phyloP scores from a whole-genome alignment of 257 asterid species.

The Solanum appendiculatum region DNA sequence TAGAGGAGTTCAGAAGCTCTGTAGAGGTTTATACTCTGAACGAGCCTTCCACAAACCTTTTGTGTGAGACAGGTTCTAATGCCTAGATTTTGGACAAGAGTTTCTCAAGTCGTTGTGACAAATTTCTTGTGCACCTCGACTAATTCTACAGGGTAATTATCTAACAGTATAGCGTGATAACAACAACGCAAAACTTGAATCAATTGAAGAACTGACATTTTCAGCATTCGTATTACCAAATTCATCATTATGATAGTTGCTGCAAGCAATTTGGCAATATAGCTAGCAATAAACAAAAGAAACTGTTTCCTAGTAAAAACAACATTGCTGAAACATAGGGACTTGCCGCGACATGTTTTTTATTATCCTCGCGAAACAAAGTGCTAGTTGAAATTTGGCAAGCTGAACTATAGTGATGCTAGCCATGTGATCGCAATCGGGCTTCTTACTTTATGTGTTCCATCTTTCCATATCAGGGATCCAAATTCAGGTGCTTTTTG shows the following conservation, averaged over 20 bases:
- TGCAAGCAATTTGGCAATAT: not conserved
- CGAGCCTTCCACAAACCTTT: not conserved
- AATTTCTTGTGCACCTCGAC: not conserved
- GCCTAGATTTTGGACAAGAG: not conserved
- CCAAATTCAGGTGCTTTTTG: conserved; percentile 66
- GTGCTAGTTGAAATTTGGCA: not conserved
- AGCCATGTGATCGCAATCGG: conserved; percentile 77
- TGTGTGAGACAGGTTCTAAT: not conserved
- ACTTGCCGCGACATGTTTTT: not conserved
- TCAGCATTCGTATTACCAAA: not conserved
- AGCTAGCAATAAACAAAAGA: conserved; percentile 6
- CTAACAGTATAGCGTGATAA: not conserved
- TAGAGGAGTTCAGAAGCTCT: not conserved
- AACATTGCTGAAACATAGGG: not conserved
- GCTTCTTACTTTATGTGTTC: conserved; percentile 67
- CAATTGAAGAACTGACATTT: not conserved
- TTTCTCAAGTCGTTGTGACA: not conserved
- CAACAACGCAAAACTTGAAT: not conserved
- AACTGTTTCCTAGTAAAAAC: not conserved
- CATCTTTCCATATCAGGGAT: conserved; percentile 56
- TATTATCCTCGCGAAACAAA: not conserved
- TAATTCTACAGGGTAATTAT: not conserved
- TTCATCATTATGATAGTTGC: not conserved
- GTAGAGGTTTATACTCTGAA: not conserved
- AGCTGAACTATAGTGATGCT: conserved; percentile 30